Evolutionary conservation across 2,329 filamentous ascomycete genomes (phyloP).

Genomic region (Claviceps humidiphila): DNA sequence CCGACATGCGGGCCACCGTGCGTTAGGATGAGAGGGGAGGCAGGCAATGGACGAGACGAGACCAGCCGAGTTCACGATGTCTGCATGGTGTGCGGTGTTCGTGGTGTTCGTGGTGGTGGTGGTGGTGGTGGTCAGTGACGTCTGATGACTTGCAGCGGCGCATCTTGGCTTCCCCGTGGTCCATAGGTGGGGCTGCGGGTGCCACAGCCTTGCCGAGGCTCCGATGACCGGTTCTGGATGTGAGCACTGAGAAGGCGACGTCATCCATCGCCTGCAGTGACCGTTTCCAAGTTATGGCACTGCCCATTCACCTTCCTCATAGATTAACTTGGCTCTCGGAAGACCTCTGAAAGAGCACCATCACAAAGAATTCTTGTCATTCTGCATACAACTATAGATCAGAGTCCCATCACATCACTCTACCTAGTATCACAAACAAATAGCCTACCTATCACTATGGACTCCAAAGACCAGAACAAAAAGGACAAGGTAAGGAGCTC

Average conservation of each 20-base stretch:
- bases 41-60: neutral
- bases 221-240: neutral
- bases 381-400: no score
- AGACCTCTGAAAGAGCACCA: neutral
- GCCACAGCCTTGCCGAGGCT: no score
- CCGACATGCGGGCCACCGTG: constrained; percentile 31
- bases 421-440: no score
- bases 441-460: constrained; percentile 6
- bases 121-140: neutral
- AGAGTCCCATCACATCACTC: neutral
- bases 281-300: no score
- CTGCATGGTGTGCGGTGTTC: neutral
- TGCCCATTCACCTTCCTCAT: neutral
- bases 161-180: no score
- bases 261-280: neutral
- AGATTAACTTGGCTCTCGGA: neutral
- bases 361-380: neutral
- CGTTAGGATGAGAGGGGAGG: neutral
- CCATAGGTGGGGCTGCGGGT: no score
- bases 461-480: constrained; percentile 11
- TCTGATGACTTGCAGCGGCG: no score
- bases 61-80: neutral
- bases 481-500: constrained; percentile 6
- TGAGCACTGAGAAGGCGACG: neutral
- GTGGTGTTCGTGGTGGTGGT: no score